phyloP scores from a whole-genome alignment of 768 basidiomycete genomes.

The Candolleomyces eurysporus region DNA sequence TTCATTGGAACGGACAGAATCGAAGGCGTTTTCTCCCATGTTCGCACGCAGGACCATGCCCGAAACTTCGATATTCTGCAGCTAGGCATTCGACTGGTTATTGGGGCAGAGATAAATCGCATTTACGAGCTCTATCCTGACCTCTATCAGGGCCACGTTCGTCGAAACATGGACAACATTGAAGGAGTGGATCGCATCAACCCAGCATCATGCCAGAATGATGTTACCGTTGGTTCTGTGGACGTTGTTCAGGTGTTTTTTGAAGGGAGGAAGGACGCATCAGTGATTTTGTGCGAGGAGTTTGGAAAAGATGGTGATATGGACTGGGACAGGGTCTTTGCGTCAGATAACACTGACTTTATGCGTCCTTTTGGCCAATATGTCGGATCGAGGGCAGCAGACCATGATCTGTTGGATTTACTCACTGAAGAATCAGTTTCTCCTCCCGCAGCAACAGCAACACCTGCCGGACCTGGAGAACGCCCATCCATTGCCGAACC shows the following conservation, averaged over 20 bases:
- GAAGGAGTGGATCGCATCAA: constrained; percentile 23
- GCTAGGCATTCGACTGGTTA: constrained; percentile 17
- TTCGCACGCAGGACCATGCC: constrained; percentile 20
- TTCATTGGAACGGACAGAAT: constrained; percentile 24
- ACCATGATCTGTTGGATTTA: not conserved
- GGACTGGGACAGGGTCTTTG: constrained; percentile 5
- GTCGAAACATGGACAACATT: constrained; percentile 10
- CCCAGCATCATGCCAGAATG: constrained; percentile 17
- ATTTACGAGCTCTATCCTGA: constrained; percentile 19
- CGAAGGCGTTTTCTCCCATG: constrained; percentile 22
- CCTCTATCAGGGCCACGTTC: constrained; percentile 20
- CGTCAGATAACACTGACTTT: constrained; percentile 6
- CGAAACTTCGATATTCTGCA: constrained; percentile 22
- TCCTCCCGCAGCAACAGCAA: not conserved
- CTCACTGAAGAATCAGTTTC: no score
- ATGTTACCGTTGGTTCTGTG: constrained; percentile 8
- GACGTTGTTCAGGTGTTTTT: constrained; percentile 5
- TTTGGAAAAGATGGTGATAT: not conserved
- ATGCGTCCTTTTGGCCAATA: constrained; percentile 9
- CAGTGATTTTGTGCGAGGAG: not conserved
- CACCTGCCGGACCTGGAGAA: not conserved
- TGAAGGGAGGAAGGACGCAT: constrained; percentile 11
- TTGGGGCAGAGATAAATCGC: constrained; percentile 15
- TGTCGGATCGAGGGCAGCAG: constrained; percentile 1
- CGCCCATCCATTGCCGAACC: no score